phyloP scores from a whole-genome alignment of 345 rosid genomes.

The Salix koriyanagi region DNA sequence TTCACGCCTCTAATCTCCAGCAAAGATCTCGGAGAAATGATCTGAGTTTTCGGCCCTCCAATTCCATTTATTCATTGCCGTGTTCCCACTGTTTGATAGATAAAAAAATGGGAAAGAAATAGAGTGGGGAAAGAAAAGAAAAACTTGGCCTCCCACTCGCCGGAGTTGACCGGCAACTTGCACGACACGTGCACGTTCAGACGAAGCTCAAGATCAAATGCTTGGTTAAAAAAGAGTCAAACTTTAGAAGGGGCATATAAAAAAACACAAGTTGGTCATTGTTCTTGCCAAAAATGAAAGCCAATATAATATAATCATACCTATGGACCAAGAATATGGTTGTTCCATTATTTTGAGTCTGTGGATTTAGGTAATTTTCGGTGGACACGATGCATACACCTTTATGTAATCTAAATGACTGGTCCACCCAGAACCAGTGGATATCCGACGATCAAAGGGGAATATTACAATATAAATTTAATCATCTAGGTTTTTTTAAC shows the following conservation, averaged over 20 bases:
- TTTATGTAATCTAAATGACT: neutral
- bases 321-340: neutral
- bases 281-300: neutral
- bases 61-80: neutral
- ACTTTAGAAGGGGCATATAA: neutral
- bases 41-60: neutral
- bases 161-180: slow-evolving; percentile 27
- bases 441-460: neutral
- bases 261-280: neutral
- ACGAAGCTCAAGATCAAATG: neutral
- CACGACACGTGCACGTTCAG: neutral
- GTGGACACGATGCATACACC: neutral
- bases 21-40: neutral
- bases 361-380: neutral
- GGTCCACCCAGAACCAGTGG: neutral
- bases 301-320: neutral
- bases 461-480: neutral
- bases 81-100: neutral
- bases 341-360: neutral
- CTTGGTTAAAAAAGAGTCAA: neutral
- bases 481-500: too few relatives aligned
- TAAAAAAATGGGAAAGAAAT: neutral
- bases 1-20: neutral
- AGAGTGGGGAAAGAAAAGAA: neutral
- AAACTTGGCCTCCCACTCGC: neutral